Evolutionary conservation across 306 rosid genomes (phyloP).

Genomic region (Sicyos edulis): DNA sequence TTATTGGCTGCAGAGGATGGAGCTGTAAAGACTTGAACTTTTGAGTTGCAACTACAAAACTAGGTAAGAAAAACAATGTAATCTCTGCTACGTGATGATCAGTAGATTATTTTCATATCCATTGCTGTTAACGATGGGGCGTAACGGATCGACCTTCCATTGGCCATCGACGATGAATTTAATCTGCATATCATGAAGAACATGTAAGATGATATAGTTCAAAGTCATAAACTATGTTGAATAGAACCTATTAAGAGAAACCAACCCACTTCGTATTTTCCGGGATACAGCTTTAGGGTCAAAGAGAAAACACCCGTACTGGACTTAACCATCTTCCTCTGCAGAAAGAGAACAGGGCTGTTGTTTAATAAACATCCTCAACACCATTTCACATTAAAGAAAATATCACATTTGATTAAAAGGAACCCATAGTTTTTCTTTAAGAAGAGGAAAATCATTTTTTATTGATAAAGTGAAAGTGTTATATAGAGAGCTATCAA

Average conservation of each 20-base stretch:
- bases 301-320: conserved; percentile 57
- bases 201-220: not conserved
- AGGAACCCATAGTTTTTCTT: not conserved
- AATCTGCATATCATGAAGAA: conserved; percentile 41
- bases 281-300: conserved; percentile 75
- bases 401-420: not conserved
- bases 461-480: too few species aligned
- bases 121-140: conserved; percentile 46
- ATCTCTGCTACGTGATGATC: conserved; percentile 29
- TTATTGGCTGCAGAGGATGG: conserved; percentile 38
- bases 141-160: conserved; percentile 81
- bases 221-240: not conserved
- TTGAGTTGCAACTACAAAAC: not conserved
- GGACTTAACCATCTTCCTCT: conserved; percentile 78
- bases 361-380: not conserved
- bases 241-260: not conserved
- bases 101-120: conserved; percentile 69
- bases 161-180: conserved; percentile 91
- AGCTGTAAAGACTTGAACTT: conserved; percentile 49
- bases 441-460: too few species aligned
- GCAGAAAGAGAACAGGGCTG: conserved; percentile 4
- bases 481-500: too few species aligned
- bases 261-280: conserved; percentile 88
- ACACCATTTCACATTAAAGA: not conserved
- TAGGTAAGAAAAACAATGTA: not conserved